These are phyloP conservation scores for Microdochium paspali DNA, from an alignment of 2,329 filamentous ascomycete species.

Conservation along the genomic window DNA sequence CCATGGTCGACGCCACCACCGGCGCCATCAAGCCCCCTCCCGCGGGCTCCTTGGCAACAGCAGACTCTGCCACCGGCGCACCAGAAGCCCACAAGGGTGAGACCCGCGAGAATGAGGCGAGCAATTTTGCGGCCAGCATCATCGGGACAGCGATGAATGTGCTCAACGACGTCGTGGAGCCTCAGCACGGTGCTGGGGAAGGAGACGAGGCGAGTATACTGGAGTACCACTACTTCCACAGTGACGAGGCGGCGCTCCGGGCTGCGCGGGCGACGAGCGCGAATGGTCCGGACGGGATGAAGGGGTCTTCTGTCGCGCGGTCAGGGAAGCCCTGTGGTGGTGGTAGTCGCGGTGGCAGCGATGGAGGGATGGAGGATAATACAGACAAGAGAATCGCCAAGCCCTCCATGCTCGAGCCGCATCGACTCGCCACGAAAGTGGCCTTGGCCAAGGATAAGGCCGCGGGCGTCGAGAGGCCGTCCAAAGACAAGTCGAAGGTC, in stretches of 20 bases:
- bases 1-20: conserved; percentile 43
- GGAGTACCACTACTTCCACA: background rate
- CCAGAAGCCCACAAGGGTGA: conserved; percentile 52
- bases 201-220: conserved; percentile 28
- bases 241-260: background rate
- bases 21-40: conserved; percentile 54
- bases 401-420: background rate
- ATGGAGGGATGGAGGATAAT: background rate
- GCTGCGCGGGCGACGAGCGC: background rate
- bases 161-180: conserved; percentile 23
- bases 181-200: conserved; percentile 31
- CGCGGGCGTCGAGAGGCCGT: conserved; percentile 4
- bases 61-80: conserved; percentile 52
- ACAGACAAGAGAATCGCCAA: background rate
- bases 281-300: background rate
- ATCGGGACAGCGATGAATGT: conserved; percentile 34
- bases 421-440: conserved; percentile 1
- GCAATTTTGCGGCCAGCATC: conserved; percentile 49
- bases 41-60: conserved; percentile 49
- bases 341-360: background rate
- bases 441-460: conserved; percentile 6
- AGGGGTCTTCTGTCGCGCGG: background rate
- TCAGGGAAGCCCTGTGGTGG: background rate
- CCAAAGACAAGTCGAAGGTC: conserved; percentile 6
- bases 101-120: conserved; percentile 17